A percentile compares a stretch with the other conserved stretches of the same genome.
Evolutionary conservation across 1,139 yeast genomes (phyloP).

Genomic region (Saccharomyces hybrid): DNA sequence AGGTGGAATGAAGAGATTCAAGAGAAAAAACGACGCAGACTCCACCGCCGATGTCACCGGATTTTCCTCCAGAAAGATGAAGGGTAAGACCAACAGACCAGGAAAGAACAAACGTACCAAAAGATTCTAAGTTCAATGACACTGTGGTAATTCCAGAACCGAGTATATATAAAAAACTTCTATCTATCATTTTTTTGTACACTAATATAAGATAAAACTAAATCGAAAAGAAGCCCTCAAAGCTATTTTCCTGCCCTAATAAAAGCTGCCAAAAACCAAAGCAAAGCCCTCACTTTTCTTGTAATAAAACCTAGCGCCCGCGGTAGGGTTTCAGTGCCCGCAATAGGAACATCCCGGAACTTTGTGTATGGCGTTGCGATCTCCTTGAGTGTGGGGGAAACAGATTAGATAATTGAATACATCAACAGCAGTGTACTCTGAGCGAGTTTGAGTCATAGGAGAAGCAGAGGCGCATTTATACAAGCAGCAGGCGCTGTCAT

Average conservation of each 20-base stretch:
- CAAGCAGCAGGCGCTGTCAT: not conserved
- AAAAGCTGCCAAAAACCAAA: not conserved
- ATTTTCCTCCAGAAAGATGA: constrained; percentile 51
- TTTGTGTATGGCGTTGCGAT: constrained; percentile 1
- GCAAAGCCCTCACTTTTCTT: not conserved
- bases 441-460: not conserved
- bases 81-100: constrained; percentile 50
- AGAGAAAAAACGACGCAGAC: constrained; percentile 64
- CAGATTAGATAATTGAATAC: not conserved
- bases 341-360: not conserved
- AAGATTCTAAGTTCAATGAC: constrained; percentile 14
- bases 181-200: not conserved
- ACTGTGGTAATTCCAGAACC: constrained; percentile 65
- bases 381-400: not conserved
- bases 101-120: constrained; percentile 62
- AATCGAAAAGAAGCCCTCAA: not conserved
- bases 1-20: constrained; percentile 74
- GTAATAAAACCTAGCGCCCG: not conserved
- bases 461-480: not conserved
- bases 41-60: constrained; percentile 67
- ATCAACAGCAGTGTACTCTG: not conserved
- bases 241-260: not conserved
- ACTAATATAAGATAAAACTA: not conserved
- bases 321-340: not conserved
- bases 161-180: constrained; percentile 35